Evolutionary conservation across 495 filamentous ascomycete genomes (phyloP), one percentile per base, ranked within the genome.

Genomic region (Rostrohypoxylon terebratum): DNA sequence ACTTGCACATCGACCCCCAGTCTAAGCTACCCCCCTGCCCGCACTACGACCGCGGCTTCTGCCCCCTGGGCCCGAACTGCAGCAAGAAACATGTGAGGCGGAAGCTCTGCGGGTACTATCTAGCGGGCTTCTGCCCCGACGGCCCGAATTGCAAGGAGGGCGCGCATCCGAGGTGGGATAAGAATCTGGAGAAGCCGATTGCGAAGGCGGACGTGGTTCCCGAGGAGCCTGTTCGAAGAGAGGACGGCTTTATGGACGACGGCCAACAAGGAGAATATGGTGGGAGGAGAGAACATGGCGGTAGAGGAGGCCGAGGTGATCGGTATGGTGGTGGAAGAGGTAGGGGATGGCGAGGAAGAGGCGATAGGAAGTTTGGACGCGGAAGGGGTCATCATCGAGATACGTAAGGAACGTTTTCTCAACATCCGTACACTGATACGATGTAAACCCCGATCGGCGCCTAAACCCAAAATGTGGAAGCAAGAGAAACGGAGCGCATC

Each of bases 41-140:
- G 63, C 93, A 97, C 81, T 99, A 97, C 82, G 93, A 97, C 59
- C 88, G 90, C n/a, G 96, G 96, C 1, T 98, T 97, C 81, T 98
- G 96, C 71, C 92, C 93, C 21, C 84, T 98, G 13, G 96, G 96
- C 0, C 92, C 94, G 3, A 81, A 86, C 25, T 99, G 96, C 78
- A 90, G 91, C 9, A 92, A 97, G 81, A 91, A 91, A 69, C 96
- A 99, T 79, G 89, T 96, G 55, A 82, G 89, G 33, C 89, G 92
- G 34, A 87, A 87, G 45, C 76, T 97, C 0, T 99, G 96, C 78
- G 80, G 82, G n/a, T 97, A 88, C 80, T 99, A 96, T 75, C 84
- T 98, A 31, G 93, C 93, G 1, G 96, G 96, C 1, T 99, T 99
- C 81, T 99, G 96, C 77, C 96, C 96, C 0, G 90, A 96, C 66